Conservation (phyloP, 192 early-diverging fungal genomes). For the Irineochytrium annulatum region DNA sequence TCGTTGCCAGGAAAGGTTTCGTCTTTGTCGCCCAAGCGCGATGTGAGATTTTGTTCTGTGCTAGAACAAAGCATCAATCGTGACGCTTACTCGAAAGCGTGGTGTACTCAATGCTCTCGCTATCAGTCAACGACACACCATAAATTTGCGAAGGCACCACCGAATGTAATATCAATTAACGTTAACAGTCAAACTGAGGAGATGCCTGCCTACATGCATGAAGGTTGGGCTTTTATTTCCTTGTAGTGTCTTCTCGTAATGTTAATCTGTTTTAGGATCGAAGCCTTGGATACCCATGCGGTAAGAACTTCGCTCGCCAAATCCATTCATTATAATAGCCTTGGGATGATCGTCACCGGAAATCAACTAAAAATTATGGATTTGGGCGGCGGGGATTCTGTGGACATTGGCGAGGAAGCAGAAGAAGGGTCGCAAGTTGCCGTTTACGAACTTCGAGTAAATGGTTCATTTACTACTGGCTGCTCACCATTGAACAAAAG, state of each 20-base stretch:
- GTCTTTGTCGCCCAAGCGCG: neutral
- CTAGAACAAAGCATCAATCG: slow-evolving; percentile 48
- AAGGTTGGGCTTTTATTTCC: slow-evolving; percentile 2
- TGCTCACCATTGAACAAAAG: neutral
- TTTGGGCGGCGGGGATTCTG: slow-evolving; percentile 12
- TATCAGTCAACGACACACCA: slow-evolving; percentile 77
- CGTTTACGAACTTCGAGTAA: slow-evolving; percentile 66
- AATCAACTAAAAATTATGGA: slow-evolving; percentile 38
- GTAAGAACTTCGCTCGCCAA: slow-evolving; percentile 5
- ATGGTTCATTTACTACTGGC: neutral
- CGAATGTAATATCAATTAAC: slow-evolving; percentile 76
- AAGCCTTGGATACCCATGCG: slow-evolving; percentile 29
- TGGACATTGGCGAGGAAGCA: slow-evolving; percentile 16
- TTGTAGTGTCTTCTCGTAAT: neutral
- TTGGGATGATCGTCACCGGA: slow-evolving; percentile 44
- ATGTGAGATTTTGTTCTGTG: slow-evolving; percentile 9
- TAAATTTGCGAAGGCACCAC: slow-evolving; percentile 63
- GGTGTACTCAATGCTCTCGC: slow-evolving; percentile 78
- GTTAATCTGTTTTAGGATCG: too few relatives aligned
- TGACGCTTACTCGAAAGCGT: slow-evolving; percentile 73
- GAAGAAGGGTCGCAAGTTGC: slow-evolving; percentile 23
- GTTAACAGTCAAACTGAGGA: slow-evolving; percentile 42
- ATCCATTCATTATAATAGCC: slow-evolving; percentile 39
- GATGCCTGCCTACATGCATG: neutral
- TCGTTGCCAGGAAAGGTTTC: neutral